Base-by-base conservation (phyloP, 306 rosid species). In the Phaseolus lunatus region DNA sequence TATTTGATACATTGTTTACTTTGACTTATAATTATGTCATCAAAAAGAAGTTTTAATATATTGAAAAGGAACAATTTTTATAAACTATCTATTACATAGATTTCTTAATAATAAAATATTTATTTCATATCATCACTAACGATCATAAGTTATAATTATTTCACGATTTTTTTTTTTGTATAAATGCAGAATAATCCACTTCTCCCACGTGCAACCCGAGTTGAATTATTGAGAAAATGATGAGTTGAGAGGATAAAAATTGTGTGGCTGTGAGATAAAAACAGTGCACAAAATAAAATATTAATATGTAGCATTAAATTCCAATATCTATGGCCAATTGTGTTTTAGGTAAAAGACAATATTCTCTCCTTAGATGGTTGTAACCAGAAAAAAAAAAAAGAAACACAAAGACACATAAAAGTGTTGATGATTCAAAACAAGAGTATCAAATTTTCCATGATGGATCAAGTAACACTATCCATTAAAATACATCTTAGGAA, bases 401-500 rank as follows among this genome's bases (percentile, higher is more conserved):
- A 1, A 65, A 9, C 27, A 4, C 0, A 13, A 67, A 3, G 4
- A 22, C 41, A 26, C 20, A 47, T 3, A 69, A 53, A 54, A 37
- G 4, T 16, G 19, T 53, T 39, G 41, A 23, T 56, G 41, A 56
- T 56, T 37, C n/a, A 14, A 22, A 72, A 59, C 19, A 43, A 4
- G 24, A 43, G 59, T 8, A 31, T 49, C 3, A 27, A 44, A 33
- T 26, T n/a, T n/a, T 45, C 70, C 3, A 75, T 29, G 20, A 31
- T 13, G 20, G 11, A 31, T 43, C 11, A 27, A 45, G 5, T 37
- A 63, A 66, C 74, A 4, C 37, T 23, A 76, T 39, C 33, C n/a
- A 57, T 68, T 26, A 14, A 33, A 27, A 31, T 44, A 59, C 59
- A 23, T 52, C 24, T 18, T 67, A 33, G 59, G 69, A 78, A 78